A percentile compares a stretch with the other conserved stretches of the same genome.
Conservation (phyloP, 345 rosid genomes). For the Eucalyptus dawsonii region DNA sequence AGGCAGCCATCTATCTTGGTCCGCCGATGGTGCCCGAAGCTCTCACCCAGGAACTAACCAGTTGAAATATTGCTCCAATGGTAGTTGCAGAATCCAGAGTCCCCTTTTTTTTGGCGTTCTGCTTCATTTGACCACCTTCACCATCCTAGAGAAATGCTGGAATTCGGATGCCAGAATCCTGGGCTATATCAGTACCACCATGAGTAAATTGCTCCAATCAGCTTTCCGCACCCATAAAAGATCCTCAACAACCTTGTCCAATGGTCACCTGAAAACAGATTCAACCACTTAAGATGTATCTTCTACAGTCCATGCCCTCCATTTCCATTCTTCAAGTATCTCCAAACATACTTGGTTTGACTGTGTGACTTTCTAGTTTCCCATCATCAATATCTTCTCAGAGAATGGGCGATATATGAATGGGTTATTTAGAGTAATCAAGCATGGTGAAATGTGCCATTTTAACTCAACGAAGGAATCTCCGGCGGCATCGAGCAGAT, state of each 20-base stretch:
- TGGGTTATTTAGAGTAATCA: neutral
- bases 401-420: neutral
- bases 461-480: constrained; percentile 53
- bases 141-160: neutral
- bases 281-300: neutral
- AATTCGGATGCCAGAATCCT: neutral
- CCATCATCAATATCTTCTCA: neutral
- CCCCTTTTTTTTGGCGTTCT: neutral
- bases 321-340: neutral
- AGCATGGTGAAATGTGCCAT: neutral
- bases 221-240: neutral
- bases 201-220: neutral
- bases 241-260: neutral
- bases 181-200: neutral
- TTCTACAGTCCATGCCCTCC: neutral
- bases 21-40: accelerated
- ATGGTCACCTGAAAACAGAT: neutral
- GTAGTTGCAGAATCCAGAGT: neutral
- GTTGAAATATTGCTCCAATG: neutral
- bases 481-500: constrained; percentile 70
- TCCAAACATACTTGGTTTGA: neutral
- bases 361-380: neutral
- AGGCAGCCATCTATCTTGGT: neutral
- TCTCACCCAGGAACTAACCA: neutral
- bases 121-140: neutral